phyloP scores from a whole-genome alignment of 352 stramenopile genomes.

The Phytopythium oedochilum region DNA sequence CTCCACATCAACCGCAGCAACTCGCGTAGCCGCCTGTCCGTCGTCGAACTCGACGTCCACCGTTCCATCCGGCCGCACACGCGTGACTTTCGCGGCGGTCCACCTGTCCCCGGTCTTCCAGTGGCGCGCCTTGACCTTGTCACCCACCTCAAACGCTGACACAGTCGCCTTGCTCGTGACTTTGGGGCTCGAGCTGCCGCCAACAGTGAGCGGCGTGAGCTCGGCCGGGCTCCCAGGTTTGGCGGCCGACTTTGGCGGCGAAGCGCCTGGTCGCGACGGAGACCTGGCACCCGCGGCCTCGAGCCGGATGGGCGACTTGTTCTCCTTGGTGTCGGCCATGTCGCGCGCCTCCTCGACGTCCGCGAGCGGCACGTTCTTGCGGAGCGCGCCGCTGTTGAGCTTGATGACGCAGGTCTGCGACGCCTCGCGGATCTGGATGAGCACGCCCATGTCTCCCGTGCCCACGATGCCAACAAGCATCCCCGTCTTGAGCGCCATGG shows the following conservation, averaged over 20 bases:
- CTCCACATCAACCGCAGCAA: conserved; percentile 17
- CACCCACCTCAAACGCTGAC: conserved; percentile 8
- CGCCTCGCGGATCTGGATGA: conserved; percentile 58
- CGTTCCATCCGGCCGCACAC: conserved; percentile 48
- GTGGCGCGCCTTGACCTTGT: conserved; percentile 18
- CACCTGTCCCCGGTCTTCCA: conserved; percentile 71
- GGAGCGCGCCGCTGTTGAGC: conserved; percentile 52
- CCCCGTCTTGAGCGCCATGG: conserved; percentile 50
- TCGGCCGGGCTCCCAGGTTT: neutral
- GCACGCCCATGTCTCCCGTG: conserved; percentile 43
- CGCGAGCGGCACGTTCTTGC: conserved; percentile 62
- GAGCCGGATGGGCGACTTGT: conserved; percentile 47
- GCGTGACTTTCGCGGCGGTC: conserved; percentile 56
- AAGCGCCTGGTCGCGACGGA: neutral
- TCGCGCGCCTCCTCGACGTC: conserved; percentile 47
- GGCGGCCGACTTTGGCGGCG: neutral
- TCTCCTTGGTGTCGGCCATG: conserved; percentile 27
- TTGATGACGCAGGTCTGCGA: conserved; percentile 70
- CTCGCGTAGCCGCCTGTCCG: conserved; percentile 35
- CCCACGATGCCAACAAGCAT: conserved; percentile 53
- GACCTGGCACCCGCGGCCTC: conserved; percentile 3
- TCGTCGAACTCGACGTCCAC: conserved; percentile 64
- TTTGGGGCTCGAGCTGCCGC: neutral
- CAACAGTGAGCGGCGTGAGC: conserved; percentile 15
- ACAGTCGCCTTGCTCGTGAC: neutral